Base-by-base conservation (phyloP, 139 green algal species). In the Spirogloea muscicola region DNA sequence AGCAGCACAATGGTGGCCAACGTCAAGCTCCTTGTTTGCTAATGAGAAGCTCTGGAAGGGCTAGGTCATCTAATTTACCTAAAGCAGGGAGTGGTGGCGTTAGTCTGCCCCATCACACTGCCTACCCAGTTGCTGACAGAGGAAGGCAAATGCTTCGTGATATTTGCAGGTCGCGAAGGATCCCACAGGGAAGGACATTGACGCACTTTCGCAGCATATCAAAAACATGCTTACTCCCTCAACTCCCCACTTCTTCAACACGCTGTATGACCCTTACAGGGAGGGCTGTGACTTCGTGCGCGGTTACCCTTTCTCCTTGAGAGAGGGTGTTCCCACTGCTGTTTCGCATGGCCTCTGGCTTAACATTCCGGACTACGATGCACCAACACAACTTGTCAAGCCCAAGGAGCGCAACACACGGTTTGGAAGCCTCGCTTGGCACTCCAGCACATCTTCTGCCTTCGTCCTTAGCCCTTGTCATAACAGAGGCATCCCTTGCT, bases 191-290 rank as follows among this genome's bases (percentile, higher is more conserved):
- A 85, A 95, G 75, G 86, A 94, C 64, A 95, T 97, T 86, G 91
- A 97, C 77, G 92, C 93, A 1, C 76, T 98, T 73, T 76, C 94
- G 84, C 92, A 97, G 89, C 93, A 98, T 86, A 92, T 97, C 70
- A 86, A 86, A 33, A 98, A 98, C 84, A 78, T 98, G 68, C 80
- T 93, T 3, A 88, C 84, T 3, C 93, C 93, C 10, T 91, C 92
- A 6, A 98, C 93, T 0, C 93, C 93, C 0, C 92, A 90, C 84
- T 97, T 97, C 85, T 98, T 98, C 89, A 98, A 98, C 87, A 98
- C 93, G 0, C 86, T 98, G 49, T 98, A 98, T 81, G 92, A 97
- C 69, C 92, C 92, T 1, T 97, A 92, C 84, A 72, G 84, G 1
- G 77, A 87, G 60, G 90, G 90, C 0, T 55, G 86, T n/a, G 90